Conservation (phyloP, 1,284 basidiomycete species). For the Laetiporus sulphureus region DNA sequence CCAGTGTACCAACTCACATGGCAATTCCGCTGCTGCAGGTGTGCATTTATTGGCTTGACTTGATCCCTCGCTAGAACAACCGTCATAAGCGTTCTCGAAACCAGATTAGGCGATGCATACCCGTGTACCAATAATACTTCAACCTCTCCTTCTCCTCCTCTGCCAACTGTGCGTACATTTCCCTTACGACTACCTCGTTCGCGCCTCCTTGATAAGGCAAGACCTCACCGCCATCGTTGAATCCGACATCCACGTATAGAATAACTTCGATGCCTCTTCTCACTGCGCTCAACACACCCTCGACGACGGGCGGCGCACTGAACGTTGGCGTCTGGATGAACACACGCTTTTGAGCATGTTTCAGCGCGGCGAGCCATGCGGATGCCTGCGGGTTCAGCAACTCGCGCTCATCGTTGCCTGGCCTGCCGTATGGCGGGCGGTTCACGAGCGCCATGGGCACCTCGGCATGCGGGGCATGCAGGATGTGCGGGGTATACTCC, state of each 20-base stretch:
- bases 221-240: conserved; percentile 65
- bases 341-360: conserved; percentile 61
- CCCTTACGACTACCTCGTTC: conserved; percentile 69
- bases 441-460: conserved; percentile 74
- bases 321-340: conserved; percentile 78
- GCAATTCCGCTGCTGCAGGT: conserved; percentile 71
- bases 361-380: conserved; percentile 70
- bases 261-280: conserved; percentile 61
- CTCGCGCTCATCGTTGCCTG: conserved; percentile 6
- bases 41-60: conserved; percentile 65
- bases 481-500: conserved; percentile 44
- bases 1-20: conserved; percentile 27
- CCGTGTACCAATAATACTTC: conserved; percentile 62
- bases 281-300: conserved; percentile 60
- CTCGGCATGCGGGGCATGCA: conserved; percentile 53
- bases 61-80: conserved; percentile 52
- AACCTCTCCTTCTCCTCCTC: conserved; percentile 44
- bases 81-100: background rate
- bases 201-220: conserved; percentile 79
- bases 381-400: conserved; percentile 52
- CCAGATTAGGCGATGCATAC: background rate
- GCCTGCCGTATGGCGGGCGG: conserved; percentile 53
- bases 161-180: conserved; percentile 53
- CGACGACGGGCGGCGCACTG: conserved; percentile 65
- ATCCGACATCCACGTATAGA: conserved; percentile 51